A percentile compares a stretch with the other conserved stretches of the same genome.
Evolutionary conservation across 345 rosid genomes (phyloP).

Genomic region (Bruguiera gymnorhiza): DNA sequence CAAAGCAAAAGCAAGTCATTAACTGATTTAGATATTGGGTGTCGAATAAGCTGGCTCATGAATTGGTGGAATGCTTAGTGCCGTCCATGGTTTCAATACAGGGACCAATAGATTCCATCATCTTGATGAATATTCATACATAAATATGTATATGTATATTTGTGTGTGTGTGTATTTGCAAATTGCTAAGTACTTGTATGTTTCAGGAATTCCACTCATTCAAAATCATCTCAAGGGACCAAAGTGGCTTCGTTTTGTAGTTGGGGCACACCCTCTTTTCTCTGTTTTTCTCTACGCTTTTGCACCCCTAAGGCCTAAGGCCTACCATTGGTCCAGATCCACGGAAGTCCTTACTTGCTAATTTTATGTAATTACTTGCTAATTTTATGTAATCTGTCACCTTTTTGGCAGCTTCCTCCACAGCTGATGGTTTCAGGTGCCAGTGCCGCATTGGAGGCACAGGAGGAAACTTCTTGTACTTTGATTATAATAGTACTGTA

Average conservation of each 20-base stretch:
- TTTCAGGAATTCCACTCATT: slow-evolving; percentile 73
- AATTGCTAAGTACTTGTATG: slow-evolving; percentile 1
- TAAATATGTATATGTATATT: background rate
- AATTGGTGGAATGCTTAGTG: slow-evolving; percentile 83
- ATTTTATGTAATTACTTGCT: background rate
- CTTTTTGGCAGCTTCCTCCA: slow-evolving; percentile 61
- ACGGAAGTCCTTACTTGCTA: background rate
- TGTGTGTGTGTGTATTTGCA: slow-evolving; percentile 1
- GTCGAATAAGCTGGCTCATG: slow-evolving; percentile 74
- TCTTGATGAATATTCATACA: too few relatives aligned
- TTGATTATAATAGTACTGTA: background rate
- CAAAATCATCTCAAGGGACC: slow-evolving; percentile 73
- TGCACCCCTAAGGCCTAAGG: background rate
- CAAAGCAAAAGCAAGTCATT: background rate
- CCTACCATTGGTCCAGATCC: background rate
- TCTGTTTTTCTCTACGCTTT: background rate
- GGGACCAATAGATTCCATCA: slow-evolving; percentile 26
- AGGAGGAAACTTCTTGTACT: background rate
- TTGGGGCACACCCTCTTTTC: slow-evolving; percentile 46
- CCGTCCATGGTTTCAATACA: slow-evolving; percentile 75
- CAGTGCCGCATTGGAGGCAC: slow-evolving; percentile 87
- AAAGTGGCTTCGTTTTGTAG: slow-evolving; percentile 75
- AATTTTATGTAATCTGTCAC: background rate
- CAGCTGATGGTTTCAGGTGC: slow-evolving; percentile 67
- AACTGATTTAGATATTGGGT: background rate